These are phyloP conservation scores for Furcasterigmium furcatum DNA, from an alignment of 2,329 filamentous ascomycete species.

Conservation along the genomic window DNA sequence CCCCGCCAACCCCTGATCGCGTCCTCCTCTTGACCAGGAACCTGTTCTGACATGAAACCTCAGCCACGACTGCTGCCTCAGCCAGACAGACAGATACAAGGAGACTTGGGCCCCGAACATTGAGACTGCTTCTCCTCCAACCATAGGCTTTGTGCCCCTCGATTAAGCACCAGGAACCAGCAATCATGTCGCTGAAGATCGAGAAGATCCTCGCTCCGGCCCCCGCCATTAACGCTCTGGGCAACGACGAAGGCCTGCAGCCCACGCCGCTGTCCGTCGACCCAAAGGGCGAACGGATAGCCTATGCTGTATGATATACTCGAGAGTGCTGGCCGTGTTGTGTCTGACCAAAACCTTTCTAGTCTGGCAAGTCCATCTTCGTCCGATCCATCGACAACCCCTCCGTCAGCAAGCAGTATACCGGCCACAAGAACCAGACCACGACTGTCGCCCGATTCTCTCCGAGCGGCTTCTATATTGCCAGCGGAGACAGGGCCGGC, in stretches of 20 bases:
- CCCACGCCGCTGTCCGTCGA: conserved; percentile 87
- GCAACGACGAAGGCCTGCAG: conserved; percentile 62
- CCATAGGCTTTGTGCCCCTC: too few species aligned
- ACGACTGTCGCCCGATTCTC: conserved; percentile 94
- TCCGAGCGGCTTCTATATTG: conserved; percentile 91
- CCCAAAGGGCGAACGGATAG: conserved; percentile 84
- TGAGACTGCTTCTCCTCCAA: too few species aligned
- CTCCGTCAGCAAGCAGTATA: conserved; percentile 82
- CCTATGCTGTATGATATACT: conserved; percentile 63
- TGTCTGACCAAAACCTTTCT: conserved; percentile 7
- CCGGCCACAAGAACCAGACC: conserved; percentile 72
- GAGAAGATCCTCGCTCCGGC: conserved; percentile 78
- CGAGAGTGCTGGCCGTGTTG: too few species aligned
- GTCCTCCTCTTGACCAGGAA: too few species aligned
- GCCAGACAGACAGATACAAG: too few species aligned
- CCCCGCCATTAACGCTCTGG: conserved; percentile 58
- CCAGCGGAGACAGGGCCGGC: conserved; percentile 84
- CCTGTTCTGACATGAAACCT: too few species aligned
- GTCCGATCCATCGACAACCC: conserved; percentile 92
- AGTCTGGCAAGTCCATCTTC: conserved; percentile 97
- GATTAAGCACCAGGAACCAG: too few species aligned
- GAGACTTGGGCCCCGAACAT: too few species aligned
- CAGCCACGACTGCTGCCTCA: too few species aligned
- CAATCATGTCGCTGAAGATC: conserved; percentile 50
- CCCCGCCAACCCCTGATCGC: too few species aligned